Evolutionary conservation across 2,329 filamentous ascomycete genomes (phyloP).

Genomic region (Xenoacremonium recifei): DNA sequence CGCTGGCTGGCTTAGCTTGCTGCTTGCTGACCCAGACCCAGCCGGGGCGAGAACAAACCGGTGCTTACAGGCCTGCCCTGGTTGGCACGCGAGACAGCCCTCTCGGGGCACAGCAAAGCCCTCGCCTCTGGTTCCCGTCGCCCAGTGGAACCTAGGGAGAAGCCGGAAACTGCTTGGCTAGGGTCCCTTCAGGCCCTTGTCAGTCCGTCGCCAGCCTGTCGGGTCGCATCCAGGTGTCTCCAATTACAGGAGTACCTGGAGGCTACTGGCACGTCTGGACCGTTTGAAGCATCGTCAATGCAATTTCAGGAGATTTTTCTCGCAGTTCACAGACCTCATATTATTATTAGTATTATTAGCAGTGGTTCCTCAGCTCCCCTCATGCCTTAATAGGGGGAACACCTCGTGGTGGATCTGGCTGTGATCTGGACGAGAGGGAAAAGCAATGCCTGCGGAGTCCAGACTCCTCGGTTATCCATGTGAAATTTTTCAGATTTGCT

Average conservation of each 20-base stretch:
- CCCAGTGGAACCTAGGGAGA: conserved; percentile 25
- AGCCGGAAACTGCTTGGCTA: conserved; percentile 25
- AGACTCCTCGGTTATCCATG: conserved; percentile 13
- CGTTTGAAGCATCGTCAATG: conserved; percentile 11
- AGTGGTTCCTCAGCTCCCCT: conserved; percentile 7
- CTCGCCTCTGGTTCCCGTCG: conserved; percentile 12
- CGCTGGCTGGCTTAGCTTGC: conserved; percentile 16
- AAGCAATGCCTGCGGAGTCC: conserved; percentile 9
- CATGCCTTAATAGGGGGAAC: conserved; percentile 2
- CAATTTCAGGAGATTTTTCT: conserved; percentile 13
- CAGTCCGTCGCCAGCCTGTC: conserved; percentile 27
- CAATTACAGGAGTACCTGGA: conserved; percentile 7
- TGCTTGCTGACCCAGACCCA: no score
- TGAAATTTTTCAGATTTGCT: neutral
- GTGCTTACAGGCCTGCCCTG: no score
- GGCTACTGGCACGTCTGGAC: conserved; percentile 6
- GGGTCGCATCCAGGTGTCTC: conserved; percentile 26
- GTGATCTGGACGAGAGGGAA: conserved; percentile 3
- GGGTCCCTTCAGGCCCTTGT: conserved; percentile 4
- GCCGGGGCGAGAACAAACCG: conserved; percentile 33
- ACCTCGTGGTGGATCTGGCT: conserved; percentile 10
- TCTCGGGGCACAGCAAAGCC: no score
- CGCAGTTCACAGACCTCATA: conserved; percentile 5
- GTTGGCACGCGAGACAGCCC: no score
- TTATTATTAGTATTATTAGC: no score